These are phyloP conservation scores for Cryptosporidium tyzzeri DNA, from an alignment of 169 alveolate genomes.

Conservation along the genomic window DNA sequence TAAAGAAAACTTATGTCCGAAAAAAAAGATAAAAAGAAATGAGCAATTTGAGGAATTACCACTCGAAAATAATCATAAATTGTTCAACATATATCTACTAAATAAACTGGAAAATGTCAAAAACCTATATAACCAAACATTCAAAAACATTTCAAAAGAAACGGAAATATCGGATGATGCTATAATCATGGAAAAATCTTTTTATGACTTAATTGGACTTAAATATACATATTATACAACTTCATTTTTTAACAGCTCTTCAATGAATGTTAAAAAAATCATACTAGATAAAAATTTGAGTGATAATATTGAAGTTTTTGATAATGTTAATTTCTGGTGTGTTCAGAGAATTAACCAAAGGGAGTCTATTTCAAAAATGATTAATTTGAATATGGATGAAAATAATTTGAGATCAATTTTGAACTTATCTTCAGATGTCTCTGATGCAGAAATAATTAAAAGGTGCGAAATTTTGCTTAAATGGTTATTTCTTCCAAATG, in stretches of 20 bases:
- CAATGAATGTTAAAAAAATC: background rate
- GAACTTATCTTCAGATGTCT: background rate
- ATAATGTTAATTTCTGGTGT: constrained; percentile 1
- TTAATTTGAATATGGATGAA: background rate
- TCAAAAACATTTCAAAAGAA: background rate
- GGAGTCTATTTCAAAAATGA: background rate
- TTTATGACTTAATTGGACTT: constrained; percentile 42
- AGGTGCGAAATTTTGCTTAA: constrained; percentile 13
- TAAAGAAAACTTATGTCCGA: background rate
- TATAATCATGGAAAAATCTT: background rate
- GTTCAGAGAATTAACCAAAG: constrained; percentile 2
- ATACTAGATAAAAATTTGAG: background rate
- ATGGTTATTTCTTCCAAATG: constrained; percentile 31
- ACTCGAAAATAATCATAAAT: constrained; percentile 1
- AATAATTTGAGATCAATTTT: constrained; percentile 9
- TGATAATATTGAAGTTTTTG: background rate
- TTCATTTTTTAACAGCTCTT: background rate
- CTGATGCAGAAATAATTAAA: background rate
- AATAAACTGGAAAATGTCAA: background rate
- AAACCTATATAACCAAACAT: background rate
- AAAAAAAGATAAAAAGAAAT: background rate
- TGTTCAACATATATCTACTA: background rate
- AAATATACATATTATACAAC: constrained; percentile 32
- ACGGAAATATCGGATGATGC: constrained; percentile 2
- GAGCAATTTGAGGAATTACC: background rate